Conservation (phyloP, 1,284 basidiomycete species). For the Tranzscheliella williamsii region DNA sequence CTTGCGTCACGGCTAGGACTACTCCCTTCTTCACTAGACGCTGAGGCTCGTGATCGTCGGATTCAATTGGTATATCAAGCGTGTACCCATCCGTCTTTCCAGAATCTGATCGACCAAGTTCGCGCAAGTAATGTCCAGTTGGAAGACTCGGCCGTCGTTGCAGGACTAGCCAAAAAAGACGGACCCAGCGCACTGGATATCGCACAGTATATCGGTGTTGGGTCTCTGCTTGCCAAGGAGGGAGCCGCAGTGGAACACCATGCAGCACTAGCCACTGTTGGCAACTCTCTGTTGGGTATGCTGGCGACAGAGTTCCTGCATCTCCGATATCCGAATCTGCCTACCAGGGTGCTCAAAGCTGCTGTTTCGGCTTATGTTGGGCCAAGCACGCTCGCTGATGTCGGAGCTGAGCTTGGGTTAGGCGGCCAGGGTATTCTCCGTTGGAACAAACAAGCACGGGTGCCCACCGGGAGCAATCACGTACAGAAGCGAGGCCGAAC, state of each 20-base stretch:
- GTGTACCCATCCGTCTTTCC: constrained; percentile 53
- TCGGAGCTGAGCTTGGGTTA: constrained; percentile 69
- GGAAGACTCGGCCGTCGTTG: constrained; percentile 14
- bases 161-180: constrained; percentile 14
- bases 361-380: constrained; percentile 90
- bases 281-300: constrained; percentile 87
- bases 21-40: constrained; percentile 18
- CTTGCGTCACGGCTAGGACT: constrained; percentile 50
- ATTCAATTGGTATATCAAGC: constrained; percentile 44
- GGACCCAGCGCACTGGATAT: constrained; percentile 11
- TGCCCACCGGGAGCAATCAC: constrained; percentile 3
- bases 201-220: constrained; percentile 16
- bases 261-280: constrained; percentile 76
- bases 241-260: constrained; percentile 71
- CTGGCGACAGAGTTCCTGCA: constrained; percentile 85
- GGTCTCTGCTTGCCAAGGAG: not conserved
- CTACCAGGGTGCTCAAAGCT: constrained; percentile 84
- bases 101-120: constrained; percentile 28
- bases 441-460: constrained; percentile 64
- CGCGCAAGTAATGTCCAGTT: constrained; percentile 14
- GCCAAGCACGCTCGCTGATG: constrained; percentile 75
- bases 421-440: constrained; percentile 55
- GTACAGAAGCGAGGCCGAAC: constrained; percentile 15
- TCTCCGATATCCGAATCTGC: constrained; percentile 83
- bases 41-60: constrained; percentile 34